phyloP scores from a whole-genome alignment of 495 filamentous ascomycete species.

The Neurospora sp. region DNA sequence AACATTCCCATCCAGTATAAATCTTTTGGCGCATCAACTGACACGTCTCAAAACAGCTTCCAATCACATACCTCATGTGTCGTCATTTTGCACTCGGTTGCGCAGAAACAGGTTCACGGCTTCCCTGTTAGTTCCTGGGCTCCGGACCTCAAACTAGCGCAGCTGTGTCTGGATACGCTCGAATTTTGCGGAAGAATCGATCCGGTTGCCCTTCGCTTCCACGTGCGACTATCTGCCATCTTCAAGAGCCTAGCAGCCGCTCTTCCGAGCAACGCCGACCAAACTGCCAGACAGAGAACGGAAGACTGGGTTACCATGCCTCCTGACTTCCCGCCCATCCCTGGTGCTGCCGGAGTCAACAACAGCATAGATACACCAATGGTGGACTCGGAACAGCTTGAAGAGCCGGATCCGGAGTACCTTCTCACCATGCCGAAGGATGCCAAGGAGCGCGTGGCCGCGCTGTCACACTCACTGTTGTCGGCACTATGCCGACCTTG shows the following conservation, averaged over 20 bases:
- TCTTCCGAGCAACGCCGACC: neutral
- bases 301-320: constrained; percentile 15
- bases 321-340: constrained; percentile 4
- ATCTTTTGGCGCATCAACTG: neutral
- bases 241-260: constrained; percentile 1
- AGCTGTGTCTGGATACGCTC: constrained; percentile 16
- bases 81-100: constrained; percentile 17
- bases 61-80: constrained; percentile 23
- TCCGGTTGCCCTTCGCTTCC: constrained; percentile 14
- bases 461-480: constrained; percentile 6
- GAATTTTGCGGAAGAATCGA: constrained; percentile 15
- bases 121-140: constrained; percentile 9
- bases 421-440: constrained; percentile 8
- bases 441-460: constrained; percentile 1
- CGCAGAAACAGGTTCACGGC: constrained; percentile 21
- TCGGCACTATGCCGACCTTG: constrained; percentile 16
- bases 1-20: neutral
- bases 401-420: constrained; percentile 2
- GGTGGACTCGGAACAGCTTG: neutral
- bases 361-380: neutral
- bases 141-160: constrained; percentile 15
- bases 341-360: neutral
- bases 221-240: constrained; percentile 13
- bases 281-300: neutral
- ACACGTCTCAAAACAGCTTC: constrained; percentile 6